Conservation (phyloP, 805 yeast species). For the Lachancea fermentati region DNA sequence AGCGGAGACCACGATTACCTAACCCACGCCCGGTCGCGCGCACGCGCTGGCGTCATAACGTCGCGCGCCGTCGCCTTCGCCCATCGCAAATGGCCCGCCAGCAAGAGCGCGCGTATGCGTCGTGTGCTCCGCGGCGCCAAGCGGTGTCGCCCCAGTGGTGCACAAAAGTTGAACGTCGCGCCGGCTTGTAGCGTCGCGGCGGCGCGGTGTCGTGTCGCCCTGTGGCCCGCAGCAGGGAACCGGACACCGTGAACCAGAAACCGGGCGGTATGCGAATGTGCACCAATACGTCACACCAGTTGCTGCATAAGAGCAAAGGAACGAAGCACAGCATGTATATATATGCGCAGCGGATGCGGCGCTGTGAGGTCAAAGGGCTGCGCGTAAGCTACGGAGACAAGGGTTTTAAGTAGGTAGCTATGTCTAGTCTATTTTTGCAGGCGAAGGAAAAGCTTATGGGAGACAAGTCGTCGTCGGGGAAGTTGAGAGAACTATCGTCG, state of each 20-base stretch:
- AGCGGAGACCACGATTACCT: too few relatives aligned
- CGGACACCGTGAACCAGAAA: not conserved
- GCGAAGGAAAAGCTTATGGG: slow-evolving; percentile 23
- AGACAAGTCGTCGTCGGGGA: slow-evolving; percentile 18
- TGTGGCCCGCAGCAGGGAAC: not conserved
- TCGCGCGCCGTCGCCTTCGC: too few relatives aligned
- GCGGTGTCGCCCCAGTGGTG: too few relatives aligned
- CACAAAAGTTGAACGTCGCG: not conserved
- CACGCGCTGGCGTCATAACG: too few relatives aligned
- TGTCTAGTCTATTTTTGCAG: slow-evolving; percentile 17
- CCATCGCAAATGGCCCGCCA: too few relatives aligned
- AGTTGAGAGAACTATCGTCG: slow-evolving; percentile 14
- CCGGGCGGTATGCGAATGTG: not conserved
- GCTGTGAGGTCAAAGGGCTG: too few relatives aligned
- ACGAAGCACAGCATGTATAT: not conserved
- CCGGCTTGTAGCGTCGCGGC: not conserved
- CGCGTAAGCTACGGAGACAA: not conserved
- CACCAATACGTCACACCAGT: not conserved
- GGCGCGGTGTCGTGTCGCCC: not conserved
- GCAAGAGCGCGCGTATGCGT: too few relatives aligned
- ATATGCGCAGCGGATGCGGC: not conserved
- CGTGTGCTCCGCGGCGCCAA: too few relatives aligned
- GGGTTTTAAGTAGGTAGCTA: not conserved
- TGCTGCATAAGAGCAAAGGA: not conserved
- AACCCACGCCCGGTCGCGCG: too few relatives aligned